Evolutionary conservation across 805 yeast species (phyloP).

Genomic region (Maudiozyma serrabonitensis): DNA sequence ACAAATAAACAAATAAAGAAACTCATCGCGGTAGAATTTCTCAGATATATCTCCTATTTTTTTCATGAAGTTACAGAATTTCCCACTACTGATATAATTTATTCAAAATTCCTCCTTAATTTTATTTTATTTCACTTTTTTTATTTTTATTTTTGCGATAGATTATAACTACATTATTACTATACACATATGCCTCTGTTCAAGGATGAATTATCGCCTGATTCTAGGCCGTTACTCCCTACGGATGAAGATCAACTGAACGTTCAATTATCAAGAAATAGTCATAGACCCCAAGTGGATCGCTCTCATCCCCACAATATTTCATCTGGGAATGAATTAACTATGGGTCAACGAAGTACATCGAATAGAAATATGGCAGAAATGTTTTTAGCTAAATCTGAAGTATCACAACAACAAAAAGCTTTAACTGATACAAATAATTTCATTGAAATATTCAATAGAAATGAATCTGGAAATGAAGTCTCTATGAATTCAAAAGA

Average conservation of each 20-base stretch:
- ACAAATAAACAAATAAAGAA: too few species aligned
- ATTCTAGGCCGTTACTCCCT: conserved; percentile 23
- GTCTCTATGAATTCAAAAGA: background rate
- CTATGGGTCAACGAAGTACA: conserved; percentile 11
- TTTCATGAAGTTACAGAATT: too few species aligned
- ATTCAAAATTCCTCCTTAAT: too few species aligned
- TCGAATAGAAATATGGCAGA: conserved; percentile 18
- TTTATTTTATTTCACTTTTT: too few species aligned
- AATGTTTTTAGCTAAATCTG: conserved; percentile 2
- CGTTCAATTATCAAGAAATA: background rate
- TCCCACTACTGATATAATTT: too few species aligned
- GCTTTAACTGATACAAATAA: conserved; percentile 27
- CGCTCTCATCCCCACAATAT: background rate
- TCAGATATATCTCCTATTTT: too few species aligned
- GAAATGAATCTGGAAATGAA: background rate
- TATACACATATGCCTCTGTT: background rate
- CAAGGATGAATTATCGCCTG: background rate
- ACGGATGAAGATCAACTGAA: conserved; percentile 17
- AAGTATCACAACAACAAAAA: conserved; percentile 12
- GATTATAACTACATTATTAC: too few species aligned
- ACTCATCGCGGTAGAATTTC: too few species aligned
- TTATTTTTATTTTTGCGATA: too few species aligned
- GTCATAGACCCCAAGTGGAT: background rate
- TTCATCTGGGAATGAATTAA: background rate
- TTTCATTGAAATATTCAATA: conserved; percentile 19